Base-by-base conservation (phyloP, 2,329 filamentous ascomycete species). In the Blastomyces silverae region DNA sequence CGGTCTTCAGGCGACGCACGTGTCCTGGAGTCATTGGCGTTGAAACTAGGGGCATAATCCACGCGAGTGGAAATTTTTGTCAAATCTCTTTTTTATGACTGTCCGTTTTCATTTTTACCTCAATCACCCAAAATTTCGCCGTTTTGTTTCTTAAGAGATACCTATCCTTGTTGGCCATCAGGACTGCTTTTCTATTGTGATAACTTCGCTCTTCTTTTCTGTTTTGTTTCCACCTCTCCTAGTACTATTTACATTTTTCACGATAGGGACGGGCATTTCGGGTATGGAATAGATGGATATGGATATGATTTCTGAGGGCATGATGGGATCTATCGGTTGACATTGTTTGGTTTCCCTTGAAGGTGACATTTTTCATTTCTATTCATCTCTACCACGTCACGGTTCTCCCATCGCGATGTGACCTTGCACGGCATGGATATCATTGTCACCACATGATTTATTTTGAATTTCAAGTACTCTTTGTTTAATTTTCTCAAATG, bases 1-100 rank as follows among this genome's bases (percentile, higher is more conserved):
- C n/a, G 59, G 25, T n/a, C 31, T 39, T 25, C 44, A 20, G 48
- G 17, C 17, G 20, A 50, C 7, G 15, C 31, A 34, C 4, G 28
- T 50, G 50, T 17, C 8, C 59, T 13, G 11, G 28, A 10, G 20
- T 22, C 8, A 31, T 61, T 50, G 59, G 59, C 59, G 59, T 61
- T 61, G 25, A 20, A 48, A 60, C 25, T 44, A 44, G 39, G 34
- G 44, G 3, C 3, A 25, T 25, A 58, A 58, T 42, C 56, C 34
- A 58, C 56, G 56, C 56, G 22, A 58, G 56, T 42, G 56, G 56
- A 42, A 58, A 22, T 3, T 15, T 53, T 53, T 53, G 25, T 53
- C 50, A 20, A 31, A 53, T 53, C 50, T 44, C 13, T 15, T n/a
- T 22, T 58, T 44, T 59, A 39, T 15, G 11, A 2, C 7, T 15